These are phyloP conservation scores for Gyrodon lividus DNA, from an alignment of 768 basidiomycete genomes.

Conservation along the genomic window DNA sequence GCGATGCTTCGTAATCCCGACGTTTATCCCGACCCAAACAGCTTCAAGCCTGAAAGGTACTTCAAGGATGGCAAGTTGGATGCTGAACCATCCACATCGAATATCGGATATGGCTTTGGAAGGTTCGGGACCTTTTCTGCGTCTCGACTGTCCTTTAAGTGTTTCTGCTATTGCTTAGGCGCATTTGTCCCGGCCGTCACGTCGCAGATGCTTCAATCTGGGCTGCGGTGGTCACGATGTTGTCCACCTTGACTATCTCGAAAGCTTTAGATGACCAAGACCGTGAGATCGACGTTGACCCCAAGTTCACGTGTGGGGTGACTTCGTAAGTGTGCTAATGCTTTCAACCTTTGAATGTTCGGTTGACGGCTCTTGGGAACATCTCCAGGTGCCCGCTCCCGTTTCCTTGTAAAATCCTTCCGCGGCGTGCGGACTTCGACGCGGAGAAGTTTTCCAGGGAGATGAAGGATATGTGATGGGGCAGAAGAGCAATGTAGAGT, in stretches of 20 bases:
- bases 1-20: constrained; percentile 2
- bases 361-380: neutral
- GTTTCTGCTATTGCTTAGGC: neutral
- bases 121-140: constrained; percentile 5
- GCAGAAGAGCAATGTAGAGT: too few relatives aligned
- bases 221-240: constrained; percentile 2
- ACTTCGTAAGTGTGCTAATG: neutral
- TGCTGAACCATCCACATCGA: constrained; percentile 10
- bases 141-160: neutral
- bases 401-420: constrained; percentile 4
- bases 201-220: neutral
- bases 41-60: constrained; percentile 30
- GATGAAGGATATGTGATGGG: neutral
- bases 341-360: neutral
- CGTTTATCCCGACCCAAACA: constrained; percentile 15
- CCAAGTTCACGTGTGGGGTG: neutral
- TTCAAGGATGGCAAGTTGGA: constrained; percentile 5
- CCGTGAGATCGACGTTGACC: neutral
- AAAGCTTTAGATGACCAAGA: constrained; percentile 2
- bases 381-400: neutral
- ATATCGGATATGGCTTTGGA: constrained; percentile 29
- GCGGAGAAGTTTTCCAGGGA: neutral
- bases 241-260: neutral
- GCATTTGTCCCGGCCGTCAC: constrained; percentile 2
- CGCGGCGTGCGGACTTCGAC: neutral